Percentiles rank a stretch among this genome's conserved stretches.
These are phyloP conservation scores for Phytophthora cactorum DNA, from an alignment of 352 stramenopile species.

Conservation along the genomic window DNA sequence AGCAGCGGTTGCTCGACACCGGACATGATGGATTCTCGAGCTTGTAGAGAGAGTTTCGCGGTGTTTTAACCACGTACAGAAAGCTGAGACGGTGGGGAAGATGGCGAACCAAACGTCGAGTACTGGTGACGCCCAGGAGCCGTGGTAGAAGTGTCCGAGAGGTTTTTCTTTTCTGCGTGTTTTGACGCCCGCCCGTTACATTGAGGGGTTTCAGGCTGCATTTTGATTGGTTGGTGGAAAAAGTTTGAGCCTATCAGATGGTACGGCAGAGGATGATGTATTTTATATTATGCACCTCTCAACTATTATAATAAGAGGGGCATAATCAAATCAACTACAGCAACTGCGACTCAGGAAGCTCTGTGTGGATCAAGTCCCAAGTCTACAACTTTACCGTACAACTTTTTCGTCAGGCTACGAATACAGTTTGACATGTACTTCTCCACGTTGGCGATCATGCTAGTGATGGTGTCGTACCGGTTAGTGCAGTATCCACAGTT, in stretches of 20 bases:
- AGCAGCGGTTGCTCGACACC: slow-evolving; percentile 47
- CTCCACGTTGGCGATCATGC: no score
- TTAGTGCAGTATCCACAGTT: no score
- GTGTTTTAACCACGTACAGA: slow-evolving; percentile 11
- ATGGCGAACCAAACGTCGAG: background rate
- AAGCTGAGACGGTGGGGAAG: slow-evolving; percentile 13
- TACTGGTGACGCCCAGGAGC: background rate
- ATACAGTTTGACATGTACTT: no score
- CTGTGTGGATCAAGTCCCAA: no score
- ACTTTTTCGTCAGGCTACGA: no score
- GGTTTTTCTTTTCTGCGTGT: background rate
- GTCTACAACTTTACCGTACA: no score
- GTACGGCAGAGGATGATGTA: slow-evolving; percentile 19
- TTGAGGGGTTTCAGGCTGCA: background rate
- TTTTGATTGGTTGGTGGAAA: slow-evolving; percentile 14
- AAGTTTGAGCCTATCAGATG: slow-evolving; percentile 13
- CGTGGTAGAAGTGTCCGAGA: background rate
- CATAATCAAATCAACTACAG: background rate
- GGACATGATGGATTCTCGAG: slow-evolving; percentile 22
- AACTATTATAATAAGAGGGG: background rate
- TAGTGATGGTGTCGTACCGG: no score
- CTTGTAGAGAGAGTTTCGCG: slow-evolving; percentile 3
- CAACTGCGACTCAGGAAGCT: no score
- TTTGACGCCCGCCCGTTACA: slow-evolving; percentile 1
- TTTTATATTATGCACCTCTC: background rate